Evolutionary conservation across 2,329 filamentous ascomycete genomes (phyloP).

Genomic region (Claviceps capensis): DNA sequence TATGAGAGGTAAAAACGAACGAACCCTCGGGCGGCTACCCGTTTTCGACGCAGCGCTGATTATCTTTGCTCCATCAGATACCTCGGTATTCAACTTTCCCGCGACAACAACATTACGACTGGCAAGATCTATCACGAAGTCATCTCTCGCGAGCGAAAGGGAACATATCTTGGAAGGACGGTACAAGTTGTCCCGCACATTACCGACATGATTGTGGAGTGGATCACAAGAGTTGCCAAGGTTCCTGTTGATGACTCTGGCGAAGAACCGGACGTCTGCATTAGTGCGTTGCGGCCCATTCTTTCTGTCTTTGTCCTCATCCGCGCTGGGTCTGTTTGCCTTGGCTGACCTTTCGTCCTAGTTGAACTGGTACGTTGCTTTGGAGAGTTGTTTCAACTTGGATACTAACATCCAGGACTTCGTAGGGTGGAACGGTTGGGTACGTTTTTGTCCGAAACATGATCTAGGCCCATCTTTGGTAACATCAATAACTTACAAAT

Average conservation of each 20-base stretch:
- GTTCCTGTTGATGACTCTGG: conserved; percentile 78
- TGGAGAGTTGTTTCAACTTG: background rate
- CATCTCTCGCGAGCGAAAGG: conserved; percentile 31
- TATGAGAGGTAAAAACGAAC: conserved; percentile 31
- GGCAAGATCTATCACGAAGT: conserved; percentile 73
- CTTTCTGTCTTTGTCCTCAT: background rate
- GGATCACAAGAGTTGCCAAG: conserved; percentile 75
- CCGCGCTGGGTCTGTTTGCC: background rate
- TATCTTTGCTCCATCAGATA: conserved; percentile 30
- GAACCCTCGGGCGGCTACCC: background rate
- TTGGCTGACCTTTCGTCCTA: conserved; percentile 11
- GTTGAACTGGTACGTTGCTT: conserved; percentile 21
- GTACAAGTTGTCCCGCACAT: conserved; percentile 89
- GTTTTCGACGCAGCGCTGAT: background rate
- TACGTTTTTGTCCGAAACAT: background rate
- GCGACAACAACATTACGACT: conserved; percentile 92
- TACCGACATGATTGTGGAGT: conserved; percentile 82
- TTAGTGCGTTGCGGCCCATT: conserved; percentile 43
- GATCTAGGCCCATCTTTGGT: no score
- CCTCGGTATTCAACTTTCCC: conserved; percentile 65
- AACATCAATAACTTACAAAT: background rate
- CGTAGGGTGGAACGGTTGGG: conserved; percentile 46
- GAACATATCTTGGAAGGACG: conserved; percentile 73
- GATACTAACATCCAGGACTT: background rate
- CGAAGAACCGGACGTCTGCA: conserved; percentile 80